Base-by-base conservation (phyloP, 192 early-diverging fungal genomes). In the Coemansia sp. region DNA sequence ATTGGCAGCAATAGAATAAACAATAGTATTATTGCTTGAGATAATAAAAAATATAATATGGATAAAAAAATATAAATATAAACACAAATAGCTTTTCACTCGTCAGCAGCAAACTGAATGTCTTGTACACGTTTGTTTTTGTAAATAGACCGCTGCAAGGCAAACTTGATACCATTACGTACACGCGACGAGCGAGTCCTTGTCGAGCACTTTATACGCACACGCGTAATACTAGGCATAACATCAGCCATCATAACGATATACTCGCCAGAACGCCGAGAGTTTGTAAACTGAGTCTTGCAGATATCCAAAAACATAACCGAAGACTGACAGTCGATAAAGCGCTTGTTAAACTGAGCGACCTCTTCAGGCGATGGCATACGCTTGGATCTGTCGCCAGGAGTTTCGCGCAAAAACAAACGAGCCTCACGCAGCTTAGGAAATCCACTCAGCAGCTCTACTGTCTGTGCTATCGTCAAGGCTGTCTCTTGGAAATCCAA, bases 161-260 rank as follows among this genome's bases (percentile, higher is more conserved):
- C 67, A 74, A 49, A 63, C 10, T 40, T 28, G 23, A 68, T 28
- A 13, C 49, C 72, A 2, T 44, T 53, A 14, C 63, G 2, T 10
- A 74, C 42, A 8, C 63, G 63, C 13, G 33, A 16, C 4, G 50
- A 19, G 8, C 61, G 52, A 10, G 17, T 30, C 6, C 10, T 39
- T 50, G 42, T 64, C 2, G 39, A 39, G 42, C 17, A 39, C 7
- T 28, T n/a, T n/a, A 74, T 38, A 3, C 38, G 40, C 8, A 74
- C 62, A 19, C 52, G 23, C 17, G 38, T 58, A 44, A 74, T 63
- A 37, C 62, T 64, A 17, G 39, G 23, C 14, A 74, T 37, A 17
- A 74, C 67, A 43, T 63, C 61, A 13, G 47, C 28, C n/a, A 74
- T 52, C 52, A 74, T 53, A 39, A 74, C 62, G 37, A 74, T 49